Evolutionary conservation across 169 alveolate genomes (phyloP), one percentile per base, ranked within the genome.

Genomic region (Cyclospora cayetanensis): DNA sequence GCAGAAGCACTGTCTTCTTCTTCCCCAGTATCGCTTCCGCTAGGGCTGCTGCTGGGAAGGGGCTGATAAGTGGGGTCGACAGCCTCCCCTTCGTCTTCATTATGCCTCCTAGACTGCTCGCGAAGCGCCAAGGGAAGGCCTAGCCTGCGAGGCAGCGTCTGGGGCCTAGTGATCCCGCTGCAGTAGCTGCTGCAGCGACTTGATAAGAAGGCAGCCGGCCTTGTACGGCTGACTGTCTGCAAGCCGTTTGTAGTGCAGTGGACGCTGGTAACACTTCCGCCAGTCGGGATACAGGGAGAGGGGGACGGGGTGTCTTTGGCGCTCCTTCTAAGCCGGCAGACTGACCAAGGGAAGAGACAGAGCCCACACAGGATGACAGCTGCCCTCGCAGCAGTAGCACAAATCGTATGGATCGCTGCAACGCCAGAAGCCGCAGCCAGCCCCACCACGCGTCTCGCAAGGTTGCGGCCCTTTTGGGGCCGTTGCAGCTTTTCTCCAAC

Each of bases 1-100:
- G 84, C 34, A 1, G 84, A 39, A 15, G 55, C 27, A 55, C 11
- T 12, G 34, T 4, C 46, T 5, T 34, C 84, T 31, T 4, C 46
- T 4, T 50, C 55, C 31, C 22, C 84, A 60, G 50, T 60, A 15
- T 55, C 77, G 39, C 20, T 29, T 53, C 34, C 29, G 77, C 63
- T 53, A 25, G 18, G 12, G 60, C 63, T 46, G 65, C 79, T 29
- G 41, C 41, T 15, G 4, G 85, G 4, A 11, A 50, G 20, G n/a
- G 91, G 91, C 27, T 29, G 46, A 42, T 35, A 84, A 1, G 91
- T 18, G 27, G 91, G 68, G 63, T 84, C 91, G 12, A 63, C 83
- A 27, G 4, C 91, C 31, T 84, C 91, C 20, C 91, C 91, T 41
- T 84, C 91, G 91, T 84, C 91, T 60, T 43, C 29, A 34, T 84